These are phyloP conservation scores for Saccharomycopsis fermentans DNA, from an alignment of 805 yeast genomes.

Conservation along the genomic window DNA sequence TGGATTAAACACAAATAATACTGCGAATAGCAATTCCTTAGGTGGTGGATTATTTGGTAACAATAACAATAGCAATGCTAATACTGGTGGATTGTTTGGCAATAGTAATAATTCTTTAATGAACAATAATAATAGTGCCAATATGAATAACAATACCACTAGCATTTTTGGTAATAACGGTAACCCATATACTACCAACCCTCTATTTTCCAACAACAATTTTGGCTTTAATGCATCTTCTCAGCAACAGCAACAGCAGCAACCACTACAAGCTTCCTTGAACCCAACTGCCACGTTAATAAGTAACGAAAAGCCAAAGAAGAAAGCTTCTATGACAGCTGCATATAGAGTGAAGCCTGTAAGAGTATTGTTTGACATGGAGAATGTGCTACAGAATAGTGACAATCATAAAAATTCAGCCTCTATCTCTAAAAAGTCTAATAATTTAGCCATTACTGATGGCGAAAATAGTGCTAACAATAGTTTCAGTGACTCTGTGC, in stretches of 20 bases:
- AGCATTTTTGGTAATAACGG: conserved; percentile 23
- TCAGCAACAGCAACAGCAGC: conserved; percentile 22
- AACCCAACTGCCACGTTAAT: conserved; percentile 13
- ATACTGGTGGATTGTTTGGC: conserved; percentile 25
- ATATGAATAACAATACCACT: conserved; percentile 10
- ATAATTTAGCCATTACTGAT: conserved; percentile 25
- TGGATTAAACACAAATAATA: conserved; percentile 27
- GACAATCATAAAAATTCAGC: not conserved
- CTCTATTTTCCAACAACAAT: conserved; percentile 20
- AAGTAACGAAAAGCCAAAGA: conserved; percentile 8
- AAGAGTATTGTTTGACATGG: conserved; percentile 8
- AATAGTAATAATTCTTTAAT: conserved; percentile 17
- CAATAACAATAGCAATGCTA: conserved; percentile 16
- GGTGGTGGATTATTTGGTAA: conserved; percentile 29
- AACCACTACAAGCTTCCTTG: conserved; percentile 12
- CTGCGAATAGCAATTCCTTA: conserved; percentile 13
- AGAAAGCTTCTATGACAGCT: conserved; percentile 10
- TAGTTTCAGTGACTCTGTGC: not conserved
- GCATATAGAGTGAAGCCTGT: conserved; percentile 10
- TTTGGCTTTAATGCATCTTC: conserved; percentile 22
- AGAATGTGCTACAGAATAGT: conserved; percentile 2
- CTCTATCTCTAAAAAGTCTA: conserved; percentile 6
- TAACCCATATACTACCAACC: conserved; percentile 20
- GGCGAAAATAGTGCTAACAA: conserved; percentile 15
- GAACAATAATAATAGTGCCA: conserved; percentile 6